Conservation (phyloP, 2,329 filamentous ascomycete genomes). For the Huntiella decipiens region DNA sequence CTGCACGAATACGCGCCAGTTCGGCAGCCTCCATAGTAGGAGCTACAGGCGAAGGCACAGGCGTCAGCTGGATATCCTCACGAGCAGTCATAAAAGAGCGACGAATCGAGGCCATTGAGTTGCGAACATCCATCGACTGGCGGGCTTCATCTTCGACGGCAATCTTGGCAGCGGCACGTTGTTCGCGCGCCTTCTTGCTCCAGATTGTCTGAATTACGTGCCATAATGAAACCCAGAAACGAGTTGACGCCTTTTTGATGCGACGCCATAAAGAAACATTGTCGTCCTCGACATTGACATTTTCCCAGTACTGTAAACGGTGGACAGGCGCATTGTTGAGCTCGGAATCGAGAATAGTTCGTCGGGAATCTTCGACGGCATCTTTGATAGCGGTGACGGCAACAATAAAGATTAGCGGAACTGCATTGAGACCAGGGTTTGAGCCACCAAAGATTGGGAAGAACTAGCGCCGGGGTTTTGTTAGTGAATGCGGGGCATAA, state of each 20-base stretch:
- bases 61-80: slow-evolving; percentile 73
- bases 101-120: slow-evolving; percentile 27
- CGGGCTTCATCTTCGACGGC: slow-evolving; percentile 32
- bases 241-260: slow-evolving; percentile 74
- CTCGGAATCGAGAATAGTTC: slow-evolving; percentile 78
- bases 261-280: slow-evolving; percentile 70
- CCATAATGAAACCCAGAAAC: slow-evolving; percentile 35
- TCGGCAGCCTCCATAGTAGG: slow-evolving; percentile 33
- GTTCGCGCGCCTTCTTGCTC: slow-evolving; percentile 31
- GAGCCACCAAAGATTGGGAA: slow-evolving; percentile 89
- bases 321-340: slow-evolving; percentile 94
- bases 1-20: slow-evolving; percentile 15
- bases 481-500: slow-evolving; percentile 11
- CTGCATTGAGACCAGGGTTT: slow-evolving; percentile 76
- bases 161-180: slow-evolving; percentile 29
- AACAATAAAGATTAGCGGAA: slow-evolving; percentile 85
- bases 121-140: slow-evolving; percentile 32
- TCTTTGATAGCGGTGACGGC: slow-evolving; percentile 81
- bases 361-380: slow-evolving; percentile 82
- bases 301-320: slow-evolving; percentile 69
- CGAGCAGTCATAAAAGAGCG: slow-evolving; percentile 32
- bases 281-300: slow-evolving; percentile 82
- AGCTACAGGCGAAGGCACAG: slow-evolving; percentile 30
- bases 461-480: slow-evolving; percentile 36
- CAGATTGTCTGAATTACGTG: slow-evolving; percentile 27